Evolutionary conservation across 2,329 filamentous ascomycete species (phyloP), one percentile per base, ranked within the genome.

Genomic region (Penicillium hesseltinei): DNA sequence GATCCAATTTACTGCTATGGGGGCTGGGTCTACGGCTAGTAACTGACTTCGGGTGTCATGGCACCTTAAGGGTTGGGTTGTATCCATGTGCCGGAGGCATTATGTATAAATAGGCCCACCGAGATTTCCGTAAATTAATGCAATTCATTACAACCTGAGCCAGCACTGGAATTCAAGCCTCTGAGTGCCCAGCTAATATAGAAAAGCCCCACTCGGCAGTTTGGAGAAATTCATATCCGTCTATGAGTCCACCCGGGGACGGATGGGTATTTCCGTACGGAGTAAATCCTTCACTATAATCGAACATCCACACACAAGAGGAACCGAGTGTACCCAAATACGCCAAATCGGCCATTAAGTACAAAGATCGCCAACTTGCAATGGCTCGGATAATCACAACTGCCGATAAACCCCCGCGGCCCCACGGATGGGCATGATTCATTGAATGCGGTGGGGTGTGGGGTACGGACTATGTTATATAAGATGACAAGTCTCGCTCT

Each of bases 341-440:
- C 7, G n/a, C 19, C 13, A 21, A 33, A 36, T 23, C 2, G 7
- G 6, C 8, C 1, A 44, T 9, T 23, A 15, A 33, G 19, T 23
- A 10, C 9, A 15, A 27, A n/a, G 8, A 19, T 1, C 10, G 10
- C 21, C 23, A 36, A 27, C 5, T 29, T 27, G 19, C 21, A 54
- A 33, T 49, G 17, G n/a, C 23, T 45, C 47, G 53, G 53, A 19
- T 25, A 31, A 25, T 13, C 31, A 23, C 46, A 64, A 62, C 57
- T 63, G 62, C 60, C 60, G 60, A 56, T 19, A 45, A 54, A 33
- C 54, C 61, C 62, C 63, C 57, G 59, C 62, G 43, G 56, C 46
- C 62, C 58, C 58, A 59, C 57, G 54, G 46, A 27, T 40, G 27
- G 45, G n/a, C 45, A 58, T 51, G 55, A 55, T 56, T 60, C 54